phyloP scores from a whole-genome alignment of 805 yeast species.

The Lipomyces sp. region DNA sequence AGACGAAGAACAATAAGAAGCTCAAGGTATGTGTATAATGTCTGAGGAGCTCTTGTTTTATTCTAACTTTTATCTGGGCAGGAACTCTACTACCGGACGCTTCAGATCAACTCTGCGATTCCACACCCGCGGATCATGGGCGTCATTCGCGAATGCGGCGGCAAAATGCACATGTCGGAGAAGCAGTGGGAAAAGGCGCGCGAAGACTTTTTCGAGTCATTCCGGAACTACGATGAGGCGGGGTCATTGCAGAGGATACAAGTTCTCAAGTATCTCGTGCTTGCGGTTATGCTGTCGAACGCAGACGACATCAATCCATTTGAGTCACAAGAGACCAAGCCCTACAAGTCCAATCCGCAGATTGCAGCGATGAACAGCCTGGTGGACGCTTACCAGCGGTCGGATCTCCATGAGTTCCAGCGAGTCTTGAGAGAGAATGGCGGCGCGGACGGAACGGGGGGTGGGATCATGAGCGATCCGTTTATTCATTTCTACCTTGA shows the following conservation, averaged over 20 bases:
- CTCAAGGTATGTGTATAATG: slow-evolving; percentile 36
- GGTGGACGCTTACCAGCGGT: slow-evolving; percentile 38
- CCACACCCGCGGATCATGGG: slow-evolving; percentile 77
- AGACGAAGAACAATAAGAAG: slow-evolving; percentile 39
- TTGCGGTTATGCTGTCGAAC: slow-evolving; percentile 54
- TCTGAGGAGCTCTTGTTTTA: too few relatives aligned
- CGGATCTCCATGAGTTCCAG: slow-evolving; percentile 30
- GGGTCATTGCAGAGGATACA: slow-evolving; percentile 60
- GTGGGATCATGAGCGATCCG: slow-evolving; percentile 30
- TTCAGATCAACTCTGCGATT: slow-evolving; percentile 55
- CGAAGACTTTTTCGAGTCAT: slow-evolving; percentile 52
- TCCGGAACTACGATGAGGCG: slow-evolving; percentile 60
- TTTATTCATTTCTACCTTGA: slow-evolving; percentile 30
- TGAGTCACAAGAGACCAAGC: slow-evolving; percentile 66
- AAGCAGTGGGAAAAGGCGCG: slow-evolving; percentile 58
- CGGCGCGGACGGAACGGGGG: slow-evolving; percentile 11
- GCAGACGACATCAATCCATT: slow-evolving; percentile 66
- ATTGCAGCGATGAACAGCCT: slow-evolving; percentile 35
- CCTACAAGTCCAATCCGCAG: slow-evolving; percentile 42
- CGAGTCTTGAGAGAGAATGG: slow-evolving; percentile 19
- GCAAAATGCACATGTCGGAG: slow-evolving; percentile 59
- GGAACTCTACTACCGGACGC: slow-evolving; percentile 49
- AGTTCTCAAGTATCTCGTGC: slow-evolving; percentile 58
- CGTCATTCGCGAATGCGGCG: slow-evolving; percentile 73
- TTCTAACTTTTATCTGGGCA: too few relatives aligned